Evolutionary conservation across 148 eudicot genomes (phyloP), one percentile per base, ranked within the genome.

Genomic region (Cornus florida): DNA sequence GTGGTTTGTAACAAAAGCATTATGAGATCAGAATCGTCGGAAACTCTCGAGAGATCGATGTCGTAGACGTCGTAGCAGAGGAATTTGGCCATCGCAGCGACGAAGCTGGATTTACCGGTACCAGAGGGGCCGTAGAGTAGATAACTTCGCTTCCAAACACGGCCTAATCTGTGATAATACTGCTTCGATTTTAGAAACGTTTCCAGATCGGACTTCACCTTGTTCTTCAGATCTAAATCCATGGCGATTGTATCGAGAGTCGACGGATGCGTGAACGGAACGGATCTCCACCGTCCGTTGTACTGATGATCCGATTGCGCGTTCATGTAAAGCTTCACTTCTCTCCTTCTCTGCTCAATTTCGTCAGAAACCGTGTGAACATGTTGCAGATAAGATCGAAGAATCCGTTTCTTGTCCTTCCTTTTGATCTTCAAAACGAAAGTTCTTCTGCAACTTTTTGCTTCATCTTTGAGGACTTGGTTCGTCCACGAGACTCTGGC

Each of bases 71-170:
- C 93, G 77, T 89, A 95, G 0, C 83, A 79, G 19, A 95, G 78
- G 38, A 84, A 82, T 64, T 88, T 91, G 2, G 99, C 91, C 80
- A 93, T 83, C 56, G 97, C 97, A 10, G 97, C 92, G 50, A 92
- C 88, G 86, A 95, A 95, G 73, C 93, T 95, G 0, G 99, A 93
- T 79, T 95, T 95, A 20, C 98, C 98, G 4, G 97, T 95, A 6
- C 97, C 98, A n/a, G 97, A 91, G 1, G 96, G 92, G n/a, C 98
- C 99, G 87, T 93, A 89, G 2, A 95, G 78, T 7, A 95, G 87
- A 75, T 92, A 95, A 75, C 94, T 95, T 72, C 99, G 86, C 46
- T 88, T 88, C 99, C 99, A 95, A 38, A 88, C 92, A 17, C 97
- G 90, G 17, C 99, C 99, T 16, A 93, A 70, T 9, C 92, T 86